Conservation (phyloP, 2,329 filamentous ascomycete genomes). For the Fusarium scirpi region DNA sequence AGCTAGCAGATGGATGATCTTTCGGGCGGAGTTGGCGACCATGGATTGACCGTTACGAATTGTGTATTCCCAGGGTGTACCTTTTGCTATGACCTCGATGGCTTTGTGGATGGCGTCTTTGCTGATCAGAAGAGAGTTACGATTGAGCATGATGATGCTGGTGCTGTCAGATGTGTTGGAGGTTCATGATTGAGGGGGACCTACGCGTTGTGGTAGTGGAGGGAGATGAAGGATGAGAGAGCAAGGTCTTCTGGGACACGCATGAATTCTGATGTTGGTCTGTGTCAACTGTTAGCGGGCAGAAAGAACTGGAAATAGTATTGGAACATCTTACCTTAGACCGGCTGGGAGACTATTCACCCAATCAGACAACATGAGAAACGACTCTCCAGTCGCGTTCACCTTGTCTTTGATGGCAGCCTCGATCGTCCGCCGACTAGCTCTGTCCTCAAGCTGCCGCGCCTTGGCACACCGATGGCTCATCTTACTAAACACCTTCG, state of each 20-base stretch:
- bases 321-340: not conserved
- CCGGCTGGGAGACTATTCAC: not conserved
- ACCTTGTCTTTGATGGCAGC: slow-evolving; percentile 9
- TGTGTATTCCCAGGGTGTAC: not conserved
- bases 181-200: too few relatives aligned
- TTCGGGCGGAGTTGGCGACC: slow-evolving; percentile 8
- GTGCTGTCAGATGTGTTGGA: too few relatives aligned
- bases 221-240: not conserved
- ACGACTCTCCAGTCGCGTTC: not conserved
- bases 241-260: not conserved
- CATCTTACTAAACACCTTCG: not conserved
- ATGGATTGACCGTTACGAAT: slow-evolving; percentile 16
- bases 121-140: not conserved
- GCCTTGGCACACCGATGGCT: slow-evolving; percentile 5
- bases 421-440: not conserved
- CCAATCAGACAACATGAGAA: slow-evolving; percentile 2
- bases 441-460: slow-evolving; percentile 2
- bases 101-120: slow-evolving; percentile 10
- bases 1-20: not conserved
- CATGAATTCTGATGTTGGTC: not conserved
- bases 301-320: too few relatives aligned
- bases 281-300: accelerated
- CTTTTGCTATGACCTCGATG: slow-evolving; percentile 9
- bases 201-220: slow-evolving; percentile 10
- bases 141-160: slow-evolving; percentile 5